Base-by-base conservation (phyloP, 169 alveolate genomes). In the Plasmodium cynomolgi region DNA sequence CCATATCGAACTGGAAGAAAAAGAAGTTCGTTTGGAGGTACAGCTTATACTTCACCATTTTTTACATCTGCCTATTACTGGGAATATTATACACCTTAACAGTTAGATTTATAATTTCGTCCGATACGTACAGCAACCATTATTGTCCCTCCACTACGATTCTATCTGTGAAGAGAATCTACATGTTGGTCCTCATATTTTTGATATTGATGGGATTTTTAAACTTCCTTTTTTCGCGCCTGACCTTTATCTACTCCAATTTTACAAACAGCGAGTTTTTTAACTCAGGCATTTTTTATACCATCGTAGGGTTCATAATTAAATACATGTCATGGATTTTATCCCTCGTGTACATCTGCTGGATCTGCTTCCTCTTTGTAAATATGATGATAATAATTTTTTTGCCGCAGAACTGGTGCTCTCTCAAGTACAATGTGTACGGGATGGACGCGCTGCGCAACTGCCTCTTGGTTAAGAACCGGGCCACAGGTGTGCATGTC, bases 371-470 rank as follows among this genome's bases (percentile, higher is more conserved):
- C 71, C 50, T 86, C 7, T 50, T 86, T n/a, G 81, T 86, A 75
- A 86, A 56, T 47, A 86, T 75, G 37, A 33, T 86, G 29, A 86
- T 71, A 11, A 77, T 86, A 34, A 34, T 54, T 56, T 86, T 54
- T 86, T 34, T 17, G 41, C 82, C 88, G 17, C 33, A 41, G 3
- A 31, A n/a, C 23, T 86, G 93, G 93, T 86, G 93, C 29, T 9
- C 86, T 11, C 34, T 13, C 20, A 86, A 75, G 13, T 86, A 86
- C 71, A 86, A 86, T 15, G 58, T 1, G 15, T 86, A 86, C 44
- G 93, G 93, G 20, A 86, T 86, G 93, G 93, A 86, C 47, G 93
- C 93, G 29, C 9, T 86, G 26, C 37, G 34, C n/a, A 86, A 86
- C 23, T 86, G 93, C 37, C 81, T 86, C 68, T 34, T 86, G 29